A percentile compares a stretch with the other conserved stretches of the same genome.
Evolutionary conservation across 805 yeast species (phyloP).

Genomic region (Saccharomycopsis selenospora): DNA sequence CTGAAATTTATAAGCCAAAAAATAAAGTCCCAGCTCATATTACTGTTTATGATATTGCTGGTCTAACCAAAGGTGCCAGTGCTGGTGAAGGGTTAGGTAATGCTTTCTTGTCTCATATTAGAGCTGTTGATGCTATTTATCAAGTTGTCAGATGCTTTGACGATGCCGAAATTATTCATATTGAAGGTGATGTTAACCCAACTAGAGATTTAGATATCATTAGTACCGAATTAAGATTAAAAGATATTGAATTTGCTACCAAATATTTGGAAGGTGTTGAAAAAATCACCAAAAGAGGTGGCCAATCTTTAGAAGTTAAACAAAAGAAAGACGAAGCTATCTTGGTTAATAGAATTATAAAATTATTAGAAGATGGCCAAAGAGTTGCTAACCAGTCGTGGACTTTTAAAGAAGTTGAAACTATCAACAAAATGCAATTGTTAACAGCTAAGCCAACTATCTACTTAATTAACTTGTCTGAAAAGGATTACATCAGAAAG

Average conservation of each 20-base stretch:
- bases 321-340: slow-evolving; percentile 79
- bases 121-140: slow-evolving; percentile 96
- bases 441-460: slow-evolving; percentile 95
- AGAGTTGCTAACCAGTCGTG: slow-evolving; percentile 84
- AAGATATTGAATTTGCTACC: slow-evolving; percentile 91
- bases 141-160: slow-evolving; percentile 97
- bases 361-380: slow-evolving; percentile 71
- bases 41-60: slow-evolving; percentile 95
- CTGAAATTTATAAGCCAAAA: slow-evolving; percentile 72
- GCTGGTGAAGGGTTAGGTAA: slow-evolving; percentile 98
- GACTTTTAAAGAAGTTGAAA: slow-evolving; percentile 87
- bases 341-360: slow-evolving; percentile 66
- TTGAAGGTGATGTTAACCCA: slow-evolving; percentile 95
- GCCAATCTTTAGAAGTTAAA: slow-evolving; percentile 83
- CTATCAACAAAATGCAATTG: slow-evolving; percentile 76
- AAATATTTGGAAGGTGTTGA: slow-evolving; percentile 74
- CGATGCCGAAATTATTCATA: slow-evolving; percentile 95
- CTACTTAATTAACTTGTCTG: slow-evolving; percentile 83
- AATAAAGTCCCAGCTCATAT: slow-evolving; percentile 85
- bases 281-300: slow-evolving; percentile 80
- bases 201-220: slow-evolving; percentile 90
- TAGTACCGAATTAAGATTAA: slow-evolving; percentile 83
- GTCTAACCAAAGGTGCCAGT: slow-evolving; percentile 93
- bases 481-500: slow-evolving; percentile 79
- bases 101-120: slow-evolving; percentile 90